These are phyloP conservation scores for Termitomyces sp. DNA, from an alignment of 768 basidiomycete species.

Conservation along the genomic window DNA sequence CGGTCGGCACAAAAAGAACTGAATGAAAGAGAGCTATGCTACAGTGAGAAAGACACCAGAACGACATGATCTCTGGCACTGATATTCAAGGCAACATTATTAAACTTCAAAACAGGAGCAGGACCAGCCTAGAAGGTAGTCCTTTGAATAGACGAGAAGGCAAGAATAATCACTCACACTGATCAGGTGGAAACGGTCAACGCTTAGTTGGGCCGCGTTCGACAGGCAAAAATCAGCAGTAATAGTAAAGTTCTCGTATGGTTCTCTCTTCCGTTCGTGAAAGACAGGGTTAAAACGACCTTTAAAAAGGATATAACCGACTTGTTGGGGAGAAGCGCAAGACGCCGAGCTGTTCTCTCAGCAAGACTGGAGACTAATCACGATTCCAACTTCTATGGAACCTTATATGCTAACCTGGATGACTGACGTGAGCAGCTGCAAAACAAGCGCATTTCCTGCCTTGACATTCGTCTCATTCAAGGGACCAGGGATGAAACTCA, in stretches of 20 bases:
- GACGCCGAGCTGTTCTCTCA: constrained; percentile 15
- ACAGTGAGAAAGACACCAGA: no score
- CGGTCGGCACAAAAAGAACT: neutral
- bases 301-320: constrained; percentile 40
- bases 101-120: no score
- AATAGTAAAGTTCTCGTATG: constrained; percentile 48
- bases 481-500: constrained; percentile 28
- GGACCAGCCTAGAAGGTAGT: no score
- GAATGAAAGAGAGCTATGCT: neutral
- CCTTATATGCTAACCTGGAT: constrained; percentile 33
- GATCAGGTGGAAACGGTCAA: no score
- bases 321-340: constrained; percentile 17
- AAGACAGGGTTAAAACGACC: constrained; percentile 34
- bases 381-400: constrained; percentile 41
- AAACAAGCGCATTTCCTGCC: constrained; percentile 27
- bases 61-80: no score
- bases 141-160: no score
- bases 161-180: no score
- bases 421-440: constrained; percentile 22
- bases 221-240: no score
- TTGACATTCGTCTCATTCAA: constrained; percentile 17
- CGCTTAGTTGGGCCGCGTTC: no score
- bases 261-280: constrained; percentile 26
- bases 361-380: constrained; percentile 40
- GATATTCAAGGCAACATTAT: no score